phyloP scores from a whole-genome alignment of 2,329 filamentous ascomycete species.

The Scedosporium boydii region DNA sequence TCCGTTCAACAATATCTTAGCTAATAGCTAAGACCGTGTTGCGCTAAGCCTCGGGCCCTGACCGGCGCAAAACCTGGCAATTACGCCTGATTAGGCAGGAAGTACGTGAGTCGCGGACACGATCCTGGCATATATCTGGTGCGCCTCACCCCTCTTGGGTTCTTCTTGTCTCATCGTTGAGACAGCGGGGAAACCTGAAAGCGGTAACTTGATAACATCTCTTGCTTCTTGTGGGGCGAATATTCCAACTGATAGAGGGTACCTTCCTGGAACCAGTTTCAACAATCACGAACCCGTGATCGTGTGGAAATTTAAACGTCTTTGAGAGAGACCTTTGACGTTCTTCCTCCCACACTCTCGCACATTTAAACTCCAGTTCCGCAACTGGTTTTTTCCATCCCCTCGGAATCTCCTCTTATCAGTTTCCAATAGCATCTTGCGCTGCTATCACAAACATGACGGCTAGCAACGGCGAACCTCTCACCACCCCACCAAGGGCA shows the following conservation, averaged over 20 bases:
- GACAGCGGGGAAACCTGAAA: neutral
- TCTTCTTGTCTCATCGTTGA: neutral
- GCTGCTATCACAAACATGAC: constrained; percentile 16
- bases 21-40: neutral
- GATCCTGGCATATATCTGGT: neutral
- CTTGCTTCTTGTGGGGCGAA: neutral
- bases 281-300: no score
- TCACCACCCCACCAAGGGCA: constrained; percentile 15
- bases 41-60: no score
- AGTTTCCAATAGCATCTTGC: neutral
- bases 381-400: neutral
- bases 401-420: neutral
- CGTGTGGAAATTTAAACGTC: no score
- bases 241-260: neutral
- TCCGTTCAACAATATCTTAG: neutral
- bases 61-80: neutral
- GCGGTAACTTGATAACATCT: neutral
- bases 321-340: neutral
- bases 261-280: neutral
- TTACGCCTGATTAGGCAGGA: constrained; percentile 1
- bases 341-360: neutral
- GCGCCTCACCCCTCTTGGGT: neutral
- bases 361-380: neutral
- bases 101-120: neutral
- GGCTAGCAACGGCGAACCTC: constrained; percentile 20